Evolutionary conservation across 805 yeast species (phyloP), one percentile per base, ranked within the genome.

Genomic region (Sugiyamaella marilandica): DNA sequence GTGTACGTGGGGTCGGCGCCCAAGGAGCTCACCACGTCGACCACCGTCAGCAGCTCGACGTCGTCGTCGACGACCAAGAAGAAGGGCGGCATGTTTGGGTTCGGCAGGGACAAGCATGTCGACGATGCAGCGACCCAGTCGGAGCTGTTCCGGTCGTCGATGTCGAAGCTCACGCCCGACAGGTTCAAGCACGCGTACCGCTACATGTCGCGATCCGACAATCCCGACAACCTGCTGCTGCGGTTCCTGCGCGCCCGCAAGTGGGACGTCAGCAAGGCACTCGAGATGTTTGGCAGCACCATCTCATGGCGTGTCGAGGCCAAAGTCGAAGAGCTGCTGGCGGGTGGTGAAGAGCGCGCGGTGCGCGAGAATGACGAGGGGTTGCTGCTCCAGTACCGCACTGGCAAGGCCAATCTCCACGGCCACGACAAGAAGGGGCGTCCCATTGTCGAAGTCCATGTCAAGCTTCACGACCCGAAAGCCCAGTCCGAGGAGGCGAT

Each of bases 221-320:
- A 84, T 45, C 86, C 95, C 2, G 99, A 94, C 68, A 84, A 86
- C 61, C 69, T 84, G 59, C 48, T 88, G 31, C 74, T 91, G 63
- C 78, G 95, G 62, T 91, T 85, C 62, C 70, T 87, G 24, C 77
- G 96, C 60, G 97, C 97, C 36, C 82, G 97, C 70, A 89, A 89
- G 70, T 89, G 89, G 84, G 81, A 85, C 58, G 75, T 83, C 19
- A 84, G 81, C 59, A 80, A 82, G 62, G 76, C 89, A 0, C 65
- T 87, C 52, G 72, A 74, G 18, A 89, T 90, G 95, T 63, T 88
- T 48, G 75, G 84, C n/a, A 74, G 78, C 56, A 83, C 95, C 5
- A 66, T 88, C 59, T 74, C 78, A 56, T 91, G 97, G 96, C 81
- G 97, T 65, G 57, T 73, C 13, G 74, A 76, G 41, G 85, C 80